Conservation (phyloP, 1,284 basidiomycete species). For the Stereum hirsutum region DNA sequence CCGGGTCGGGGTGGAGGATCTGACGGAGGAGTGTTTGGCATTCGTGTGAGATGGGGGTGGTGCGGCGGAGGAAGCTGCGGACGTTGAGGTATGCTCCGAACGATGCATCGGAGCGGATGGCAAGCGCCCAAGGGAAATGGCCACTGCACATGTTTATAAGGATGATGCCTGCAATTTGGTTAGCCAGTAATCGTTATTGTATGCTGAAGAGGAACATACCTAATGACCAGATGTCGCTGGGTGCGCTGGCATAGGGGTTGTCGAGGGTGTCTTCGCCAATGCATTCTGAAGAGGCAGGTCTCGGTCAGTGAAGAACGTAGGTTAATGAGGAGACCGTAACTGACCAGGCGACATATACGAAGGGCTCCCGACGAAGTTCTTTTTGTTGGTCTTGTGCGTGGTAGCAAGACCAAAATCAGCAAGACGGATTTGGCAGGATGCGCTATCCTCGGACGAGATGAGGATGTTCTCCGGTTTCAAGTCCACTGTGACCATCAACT, state of each 20-base stretch:
- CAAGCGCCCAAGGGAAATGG: conserved; percentile 82
- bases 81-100: neutral
- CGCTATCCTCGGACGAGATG: neutral
- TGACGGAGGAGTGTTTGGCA: conserved; percentile 21
- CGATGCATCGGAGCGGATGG: conserved; percentile 62
- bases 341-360: conserved; percentile 58
- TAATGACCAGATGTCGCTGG: conserved; percentile 89
- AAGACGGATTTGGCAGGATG: neutral
- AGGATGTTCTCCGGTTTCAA: neutral
- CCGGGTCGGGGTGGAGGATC: neutral
- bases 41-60: conserved; percentile 30
- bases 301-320: neutral
- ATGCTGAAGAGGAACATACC: no score
- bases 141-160: conserved; percentile 74
- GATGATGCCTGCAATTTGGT: no score
- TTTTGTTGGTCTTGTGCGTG: conserved; percentile 29
- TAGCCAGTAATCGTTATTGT: no score
- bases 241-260: conserved; percentile 53
- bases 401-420: conserved; percentile 56
- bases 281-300: conserved; percentile 19
- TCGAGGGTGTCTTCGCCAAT: conserved; percentile 14
- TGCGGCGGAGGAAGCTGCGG: neutral
- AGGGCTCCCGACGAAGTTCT: conserved; percentile 41
- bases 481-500: no score
- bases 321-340: conserved; percentile 9